Conservation (phyloP, 2,329 filamentous ascomycete species). For the Acrocalymma vagum region DNA sequence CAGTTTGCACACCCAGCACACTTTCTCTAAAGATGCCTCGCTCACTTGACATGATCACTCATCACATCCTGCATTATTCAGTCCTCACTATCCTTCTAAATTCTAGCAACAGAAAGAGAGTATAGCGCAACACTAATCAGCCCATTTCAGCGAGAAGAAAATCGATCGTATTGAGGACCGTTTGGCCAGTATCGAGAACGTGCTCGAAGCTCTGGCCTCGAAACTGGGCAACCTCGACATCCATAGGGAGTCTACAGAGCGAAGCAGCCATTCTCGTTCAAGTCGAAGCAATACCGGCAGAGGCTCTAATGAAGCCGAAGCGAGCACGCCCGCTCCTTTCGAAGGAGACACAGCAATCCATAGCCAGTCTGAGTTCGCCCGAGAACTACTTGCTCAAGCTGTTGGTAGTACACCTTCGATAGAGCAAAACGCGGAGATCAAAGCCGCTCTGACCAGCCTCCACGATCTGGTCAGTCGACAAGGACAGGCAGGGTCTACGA, state of each 20-base stretch:
- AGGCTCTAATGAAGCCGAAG: slow-evolving; percentile 26
- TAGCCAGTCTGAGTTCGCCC: slow-evolving; percentile 58
- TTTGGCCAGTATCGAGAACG: slow-evolving; percentile 57
- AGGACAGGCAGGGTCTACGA: slow-evolving; percentile 23
- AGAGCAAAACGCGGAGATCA: slow-evolving; percentile 43
- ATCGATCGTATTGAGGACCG: slow-evolving; percentile 62
- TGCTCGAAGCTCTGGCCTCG: slow-evolving; percentile 47
- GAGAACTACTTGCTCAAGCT: slow-evolving; percentile 52
- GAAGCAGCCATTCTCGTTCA: slow-evolving; percentile 33
- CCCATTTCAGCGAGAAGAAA: slow-evolving; percentile 56
- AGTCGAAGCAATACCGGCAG: slow-evolving; percentile 22
- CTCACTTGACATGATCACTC: no score
- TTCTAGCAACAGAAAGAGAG: no score
- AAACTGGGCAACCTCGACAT: slow-evolving; percentile 38
- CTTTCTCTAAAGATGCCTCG: not conserved
- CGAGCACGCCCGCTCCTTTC: slow-evolving; percentile 45
- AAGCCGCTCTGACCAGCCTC: slow-evolving; percentile 40
- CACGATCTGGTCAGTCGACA: slow-evolving; percentile 42
- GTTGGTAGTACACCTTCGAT: slow-evolving; percentile 45
- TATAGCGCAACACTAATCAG: not conserved
- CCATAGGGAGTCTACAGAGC: slow-evolving; percentile 24
- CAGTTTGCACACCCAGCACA: not conserved
- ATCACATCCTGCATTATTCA: not conserved
- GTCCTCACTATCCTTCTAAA: not conserved
- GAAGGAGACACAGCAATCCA: slow-evolving; percentile 60